Evolutionary conservation across 1,139 yeast species (phyloP).

Genomic region (Candida dubliniensis): DNA sequence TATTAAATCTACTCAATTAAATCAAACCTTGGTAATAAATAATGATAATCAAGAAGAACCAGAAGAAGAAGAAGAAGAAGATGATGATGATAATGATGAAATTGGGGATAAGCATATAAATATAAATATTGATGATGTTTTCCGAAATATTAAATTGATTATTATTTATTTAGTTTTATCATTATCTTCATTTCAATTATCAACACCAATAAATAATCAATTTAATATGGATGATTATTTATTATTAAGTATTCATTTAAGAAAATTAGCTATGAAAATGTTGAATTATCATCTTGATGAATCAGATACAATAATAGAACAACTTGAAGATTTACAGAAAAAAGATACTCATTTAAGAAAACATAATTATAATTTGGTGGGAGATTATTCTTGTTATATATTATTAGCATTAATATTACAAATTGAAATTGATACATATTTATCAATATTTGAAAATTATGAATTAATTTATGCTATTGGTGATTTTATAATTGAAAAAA

Average conservation of each 20-base stretch:
- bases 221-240: slow-evolving; percentile 26
- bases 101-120: slow-evolving; percentile 10
- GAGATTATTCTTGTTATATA: slow-evolving; percentile 26
- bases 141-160: slow-evolving; percentile 24
- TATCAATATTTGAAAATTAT: slow-evolving; percentile 44
- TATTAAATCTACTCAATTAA: slow-evolving; percentile 17
- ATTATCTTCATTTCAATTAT: slow-evolving; percentile 26
- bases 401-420: slow-evolving; percentile 36
- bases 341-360: too few species aligned
- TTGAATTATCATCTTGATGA: slow-evolving; percentile 46
- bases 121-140: slow-evolving; percentile 7
- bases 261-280: slow-evolving; percentile 38
- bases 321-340: slow-evolving; percentile 9
- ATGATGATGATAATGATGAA: not conserved
- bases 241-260: slow-evolving; percentile 32
- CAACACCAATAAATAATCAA: slow-evolving; percentile 13
- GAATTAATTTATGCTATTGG: slow-evolving; percentile 47
- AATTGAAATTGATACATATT: slow-evolving; percentile 38
- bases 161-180: slow-evolving; percentile 29
- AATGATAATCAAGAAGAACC: not conserved
- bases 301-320: slow-evolving; percentile 33
- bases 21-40: not conserved
- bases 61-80: not conserved
- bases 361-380: slow-evolving; percentile 5
- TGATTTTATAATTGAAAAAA: slow-evolving; percentile 32